Conservation (phyloP, 371 early-diverging fungal genomes). For the Mitosporidium daphniae region DNA sequence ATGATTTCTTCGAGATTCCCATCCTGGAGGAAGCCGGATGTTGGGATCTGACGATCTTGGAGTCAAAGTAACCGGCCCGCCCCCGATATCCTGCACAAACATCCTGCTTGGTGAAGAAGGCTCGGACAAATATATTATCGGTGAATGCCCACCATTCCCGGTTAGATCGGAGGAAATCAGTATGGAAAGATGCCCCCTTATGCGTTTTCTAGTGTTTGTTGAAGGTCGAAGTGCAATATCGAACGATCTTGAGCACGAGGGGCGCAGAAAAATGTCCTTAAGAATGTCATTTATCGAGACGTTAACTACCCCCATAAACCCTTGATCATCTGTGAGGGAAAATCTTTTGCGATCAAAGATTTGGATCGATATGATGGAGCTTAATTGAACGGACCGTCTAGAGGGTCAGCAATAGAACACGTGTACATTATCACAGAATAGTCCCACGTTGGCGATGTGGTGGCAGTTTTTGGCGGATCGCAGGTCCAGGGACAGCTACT, state of each 20-base stretch:
- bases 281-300: slow-evolving; percentile 34
- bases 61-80: slow-evolving; percentile 3
- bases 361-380: slow-evolving; percentile 53
- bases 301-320: slow-evolving; percentile 63
- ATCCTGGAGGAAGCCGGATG: slow-evolving; percentile 8
- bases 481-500: no score
- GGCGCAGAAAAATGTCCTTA: slow-evolving; percentile 12
- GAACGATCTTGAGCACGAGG: slow-evolving; percentile 1
- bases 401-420: no score
- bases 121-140: slow-evolving; percentile 7
- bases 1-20: slow-evolving; percentile 25
- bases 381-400: no score
- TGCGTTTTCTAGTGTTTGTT: no score
- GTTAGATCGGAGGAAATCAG: neutral
- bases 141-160: slow-evolving; percentile 5
- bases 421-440: no score
- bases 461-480: no score
- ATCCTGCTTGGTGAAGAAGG: slow-evolving; percentile 24
- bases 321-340: slow-evolving; percentile 34
- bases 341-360: slow-evolving; percentile 78
- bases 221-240: no score
- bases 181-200: no score
- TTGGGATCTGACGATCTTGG: neutral
- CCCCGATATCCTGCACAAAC: no score
- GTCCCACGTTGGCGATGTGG: no score